Evolutionary conservation across 164 flowering plant genomes (phyloP), one percentile per base, ranked within the genome.

Genomic region (Macadamia integrifolia): DNA sequence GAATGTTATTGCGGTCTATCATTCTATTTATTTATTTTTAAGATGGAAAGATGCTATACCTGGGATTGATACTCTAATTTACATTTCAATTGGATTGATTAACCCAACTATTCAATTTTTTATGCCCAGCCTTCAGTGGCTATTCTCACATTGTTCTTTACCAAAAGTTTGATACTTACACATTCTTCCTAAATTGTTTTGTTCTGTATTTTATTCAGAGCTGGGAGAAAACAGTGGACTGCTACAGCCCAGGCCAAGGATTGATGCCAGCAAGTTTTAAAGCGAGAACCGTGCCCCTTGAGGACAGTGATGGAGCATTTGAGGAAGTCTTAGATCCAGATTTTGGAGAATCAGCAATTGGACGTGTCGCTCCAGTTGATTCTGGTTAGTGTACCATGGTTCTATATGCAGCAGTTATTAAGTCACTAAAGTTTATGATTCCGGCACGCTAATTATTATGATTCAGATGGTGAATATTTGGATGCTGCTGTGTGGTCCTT

Each of bases 181-280:
- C 15, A 52, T 15, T 46, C 35, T 58, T 35, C 40, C 40, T 35
- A 5, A 42, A 60, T 50, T 30, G 55, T 43, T 46, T 23, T 64
- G 44, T 15, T 65, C 29, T 30, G 48, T 46, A 50, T 40, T 60
- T 62, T 69, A 50, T 14, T 23, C 69, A 93, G 98, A 93, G 97
- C 73, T 91, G 97, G 97, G 98, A 93, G 80, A 93, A 90, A 81
- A 90, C 95, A 14, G 98, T 92, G 28, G 98, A 92, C 71, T 92
- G 97, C 82, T 88, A 90, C 63, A 87, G 90, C 75, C 98, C 96
- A 32, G 95, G 98, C 61, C 95, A 87, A 72, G 97, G 98, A 6
- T 79, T 93, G 84, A 93, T 93, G 97, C 97, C 98, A 13, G 98
- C 98, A 58, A 93, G 98, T 79, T 93, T 93, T 58, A 93, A 93